Evolutionary conservation across 306 rosid genomes (phyloP).

Genomic region (Medicago lupulina): DNA sequence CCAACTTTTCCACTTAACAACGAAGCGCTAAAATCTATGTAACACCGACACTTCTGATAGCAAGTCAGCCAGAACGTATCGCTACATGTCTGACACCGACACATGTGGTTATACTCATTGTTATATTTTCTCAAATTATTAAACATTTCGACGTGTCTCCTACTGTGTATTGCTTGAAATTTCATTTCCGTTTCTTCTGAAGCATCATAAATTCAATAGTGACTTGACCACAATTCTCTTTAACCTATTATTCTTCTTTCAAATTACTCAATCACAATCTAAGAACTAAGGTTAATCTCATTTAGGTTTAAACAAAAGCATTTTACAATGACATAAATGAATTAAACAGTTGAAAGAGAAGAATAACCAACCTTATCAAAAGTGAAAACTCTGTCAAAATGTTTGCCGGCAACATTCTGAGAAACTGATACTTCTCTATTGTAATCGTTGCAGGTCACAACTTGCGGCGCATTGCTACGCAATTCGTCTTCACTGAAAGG

Average conservation of each 20-base stretch:
- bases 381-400: constrained; percentile 82
- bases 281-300: not conserved
- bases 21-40: not conserved
- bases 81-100: too few species aligned
- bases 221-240: not conserved
- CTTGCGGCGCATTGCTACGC: constrained; percentile 88
- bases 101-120: not conserved
- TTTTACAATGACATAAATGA: not conserved
- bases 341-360: not conserved
- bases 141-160: too few species aligned
- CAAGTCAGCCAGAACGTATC: too few species aligned
- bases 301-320: not conserved
- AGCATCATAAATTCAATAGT: not conserved
- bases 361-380: constrained; percentile 72
- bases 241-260: not conserved
- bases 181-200: not conserved
- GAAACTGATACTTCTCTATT: constrained; percentile 81
- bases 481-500: constrained; percentile 94
- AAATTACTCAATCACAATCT: not conserved
- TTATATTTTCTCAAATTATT: too few species aligned
- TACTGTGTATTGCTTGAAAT: too few species aligned
- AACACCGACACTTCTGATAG: too few species aligned
- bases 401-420: constrained; percentile 88
- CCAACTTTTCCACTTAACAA: not conserved
- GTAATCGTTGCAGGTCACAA: constrained; percentile 78